phyloP scores from a whole-genome alignment of 129 eudicot species.

The Glebionis coronaria region DNA sequence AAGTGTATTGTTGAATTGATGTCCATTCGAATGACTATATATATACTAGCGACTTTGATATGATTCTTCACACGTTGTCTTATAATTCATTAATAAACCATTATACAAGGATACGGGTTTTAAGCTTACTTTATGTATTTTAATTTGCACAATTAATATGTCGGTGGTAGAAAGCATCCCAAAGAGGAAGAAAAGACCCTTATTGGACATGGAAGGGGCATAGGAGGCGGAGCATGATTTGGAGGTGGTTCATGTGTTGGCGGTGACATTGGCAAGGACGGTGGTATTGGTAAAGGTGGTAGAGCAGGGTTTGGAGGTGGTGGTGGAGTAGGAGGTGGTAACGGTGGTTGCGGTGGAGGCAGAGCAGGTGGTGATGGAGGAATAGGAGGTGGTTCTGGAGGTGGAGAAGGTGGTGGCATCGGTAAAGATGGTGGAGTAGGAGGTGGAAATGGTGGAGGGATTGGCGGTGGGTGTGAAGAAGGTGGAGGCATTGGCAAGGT shows the following conservation, averaged over 20 bases:
- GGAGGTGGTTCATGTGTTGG: conserved; percentile 22
- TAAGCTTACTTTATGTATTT: conserved; percentile 22
- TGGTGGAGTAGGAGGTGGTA: conserved; percentile 11
- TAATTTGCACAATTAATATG: conserved; percentile 18
- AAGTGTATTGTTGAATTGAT: conserved; percentile 21
- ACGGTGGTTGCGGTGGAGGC: too few species aligned
- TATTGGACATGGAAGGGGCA: conserved; percentile 18
- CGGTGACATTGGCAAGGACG: too few species aligned
- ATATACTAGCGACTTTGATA: conserved; percentile 18
- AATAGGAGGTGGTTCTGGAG: background rate
- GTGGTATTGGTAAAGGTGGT: background rate
- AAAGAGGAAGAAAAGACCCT: conserved; percentile 11
- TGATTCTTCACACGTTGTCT: conserved; percentile 26
- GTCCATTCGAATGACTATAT: conserved; percentile 25
- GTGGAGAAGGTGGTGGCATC: background rate
- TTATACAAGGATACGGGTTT: conserved; percentile 16
- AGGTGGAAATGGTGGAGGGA: background rate
- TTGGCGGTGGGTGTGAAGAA: background rate
- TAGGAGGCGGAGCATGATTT: conserved; percentile 22
- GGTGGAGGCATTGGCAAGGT: background rate
- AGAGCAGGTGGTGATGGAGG: conserved; percentile 1
- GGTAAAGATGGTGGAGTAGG: too few species aligned
- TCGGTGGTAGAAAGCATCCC: conserved; percentile 19
- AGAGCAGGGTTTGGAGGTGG: conserved; percentile 9
- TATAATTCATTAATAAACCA: conserved; percentile 13